Conservation (phyloP, 768 basidiomycete genomes). For the Auriculariales sp. region DNA sequence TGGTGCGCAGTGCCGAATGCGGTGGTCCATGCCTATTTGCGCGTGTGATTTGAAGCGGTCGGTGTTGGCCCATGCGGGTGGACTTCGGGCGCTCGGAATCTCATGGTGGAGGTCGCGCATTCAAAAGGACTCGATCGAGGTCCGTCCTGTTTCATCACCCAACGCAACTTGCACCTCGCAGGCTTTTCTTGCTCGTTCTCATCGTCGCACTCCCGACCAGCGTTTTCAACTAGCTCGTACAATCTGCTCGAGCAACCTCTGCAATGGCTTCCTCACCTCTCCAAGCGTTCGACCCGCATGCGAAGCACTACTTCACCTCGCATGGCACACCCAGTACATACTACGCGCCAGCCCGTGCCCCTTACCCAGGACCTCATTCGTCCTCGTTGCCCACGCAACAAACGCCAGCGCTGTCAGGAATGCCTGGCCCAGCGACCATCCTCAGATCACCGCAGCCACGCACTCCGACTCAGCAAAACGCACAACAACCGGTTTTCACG, state of each 20-base stretch:
- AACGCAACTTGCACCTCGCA: no score
- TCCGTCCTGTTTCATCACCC: no score
- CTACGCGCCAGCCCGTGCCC: constrained; percentile 1
- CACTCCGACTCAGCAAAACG: constrained; percentile 4
- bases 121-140: no score
- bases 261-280: constrained; percentile 3
- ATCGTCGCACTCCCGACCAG: no score
- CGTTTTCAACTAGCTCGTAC: no score
- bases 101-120: no score
- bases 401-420: background rate
- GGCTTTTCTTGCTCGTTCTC: no score
- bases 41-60: no score
- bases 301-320: constrained; percentile 6
- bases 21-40: no score
- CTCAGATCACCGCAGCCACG: background rate
- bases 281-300: constrained; percentile 5
- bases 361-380: background rate
- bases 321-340: background rate
- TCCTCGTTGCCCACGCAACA: background rate
- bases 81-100: no score
- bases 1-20: no score
- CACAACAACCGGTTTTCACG: constrained; percentile 28
- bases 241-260: background rate
- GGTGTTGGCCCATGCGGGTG: no score
- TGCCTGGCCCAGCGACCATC: background rate